Base-by-base conservation (phyloP, 352 stramenopile species). In the Phytophthora syringae region DNA sequence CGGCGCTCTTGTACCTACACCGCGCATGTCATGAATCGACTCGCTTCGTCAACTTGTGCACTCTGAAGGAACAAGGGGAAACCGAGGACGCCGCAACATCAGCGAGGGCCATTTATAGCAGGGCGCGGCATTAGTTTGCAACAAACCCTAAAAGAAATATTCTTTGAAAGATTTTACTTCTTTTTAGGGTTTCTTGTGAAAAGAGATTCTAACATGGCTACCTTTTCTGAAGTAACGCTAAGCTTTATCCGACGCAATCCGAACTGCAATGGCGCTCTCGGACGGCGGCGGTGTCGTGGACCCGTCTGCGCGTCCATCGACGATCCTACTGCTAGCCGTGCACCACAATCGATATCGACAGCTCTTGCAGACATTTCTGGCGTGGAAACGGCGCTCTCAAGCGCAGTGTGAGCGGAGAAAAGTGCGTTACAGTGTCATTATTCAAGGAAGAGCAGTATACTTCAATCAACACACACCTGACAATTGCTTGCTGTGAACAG, bases 261-360 rank as follows among this genome's bases (percentile, higher is more conserved):
- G 1, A 22, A 45, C 1, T 16, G 39, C 18, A 48, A 64, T 57
- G 43, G 22, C 34, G 22, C 16, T 9, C 3, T 16, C 25, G 15
- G 0, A 15, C 5, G 40, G 49, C 54, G 47, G 13, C n/a, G 28
- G 0, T 21, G 25, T 58, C 2, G 37, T 24, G 21, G 13, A 18
- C 5, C 18, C 16, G 3, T 12, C n/a, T 13, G 5, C 13, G 48
- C 32, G 40, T 28, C 48, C 60, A 30, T 42, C 59, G 9, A 36
- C 40, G 42, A 49, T 52, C 22, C n/a, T 69, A 21, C 42, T 53
- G 50, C 51, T 75, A 3, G 49, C 55, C 13, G 18, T 24, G n/a
- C 74, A 79, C 7, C 64, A 81, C 45, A 65, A 65, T 13, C 74
- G 70, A 27, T 76, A 72, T 42, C 24, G 43, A n/a, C 52, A 63